Conservation (phyloP, 257 asterid genomes). For the Capsicum pubescens region DNA sequence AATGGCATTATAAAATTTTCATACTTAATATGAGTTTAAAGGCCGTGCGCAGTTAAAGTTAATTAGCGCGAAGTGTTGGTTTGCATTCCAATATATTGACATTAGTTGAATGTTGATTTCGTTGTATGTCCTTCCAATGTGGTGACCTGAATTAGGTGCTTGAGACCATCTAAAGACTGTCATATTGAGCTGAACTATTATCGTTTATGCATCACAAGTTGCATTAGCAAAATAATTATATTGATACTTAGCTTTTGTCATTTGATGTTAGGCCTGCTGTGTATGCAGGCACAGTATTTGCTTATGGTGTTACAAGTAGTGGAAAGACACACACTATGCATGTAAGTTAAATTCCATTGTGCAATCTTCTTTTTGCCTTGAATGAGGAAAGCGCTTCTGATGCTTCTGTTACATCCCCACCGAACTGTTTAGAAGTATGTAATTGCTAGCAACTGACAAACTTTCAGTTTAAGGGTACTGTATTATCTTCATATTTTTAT, state of each 20-base stretch:
- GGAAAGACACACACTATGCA: conserved; percentile 99
- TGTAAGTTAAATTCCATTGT: conserved; percentile 57
- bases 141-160: background rate
- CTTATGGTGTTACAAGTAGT: conserved; percentile 99
- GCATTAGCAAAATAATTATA: background rate
- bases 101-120: background rate
- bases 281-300: conserved; percentile 95
- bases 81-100: background rate
- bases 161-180: background rate
- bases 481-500: background rate
- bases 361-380: conserved; percentile 31
- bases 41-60: background rate
- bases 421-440: background rate
- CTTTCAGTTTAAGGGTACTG: background rate
- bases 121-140: background rate
- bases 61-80: background rate
- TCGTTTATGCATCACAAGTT: conserved; percentile 13
- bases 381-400: conserved; percentile 7
- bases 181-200: background rate
- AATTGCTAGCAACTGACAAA: background rate
- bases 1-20: background rate
- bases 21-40: background rate
- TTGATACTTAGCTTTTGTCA: conserved; percentile 16
- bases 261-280: conserved; percentile 38
- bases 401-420: conserved; percentile 4